These are phyloP conservation scores for Hibiscus syriacus DNA, from an alignment of 345 rosid species.

Conservation along the genomic window DNA sequence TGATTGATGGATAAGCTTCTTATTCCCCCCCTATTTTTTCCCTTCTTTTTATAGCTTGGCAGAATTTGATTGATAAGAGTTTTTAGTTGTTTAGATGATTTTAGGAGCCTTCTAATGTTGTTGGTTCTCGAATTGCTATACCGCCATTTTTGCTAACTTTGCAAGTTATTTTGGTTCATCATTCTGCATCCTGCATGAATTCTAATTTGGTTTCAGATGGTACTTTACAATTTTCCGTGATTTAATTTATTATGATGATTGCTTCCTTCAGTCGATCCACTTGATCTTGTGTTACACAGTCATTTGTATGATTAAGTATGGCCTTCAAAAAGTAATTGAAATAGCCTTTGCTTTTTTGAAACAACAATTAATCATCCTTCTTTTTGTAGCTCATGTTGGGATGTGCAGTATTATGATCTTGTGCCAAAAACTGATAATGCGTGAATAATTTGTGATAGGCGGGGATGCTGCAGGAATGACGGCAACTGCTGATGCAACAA, in stretches of 20 bases:
- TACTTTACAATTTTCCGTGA: background rate
- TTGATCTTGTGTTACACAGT: background rate
- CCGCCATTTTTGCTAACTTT: background rate
- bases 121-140: background rate
- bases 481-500: too few relatives aligned
- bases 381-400: too few relatives aligned
- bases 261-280: too few relatives aligned
- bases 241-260: background rate
- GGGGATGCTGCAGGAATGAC: too few relatives aligned
- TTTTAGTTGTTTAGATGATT: background rate
- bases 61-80: background rate
- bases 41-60: background rate
- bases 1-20: too few relatives aligned
- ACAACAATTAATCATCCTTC: too few relatives aligned
- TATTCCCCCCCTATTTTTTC: too few relatives aligned
- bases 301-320: background rate
- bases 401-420: too few relatives aligned
- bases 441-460: too few relatives aligned
- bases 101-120: background rate
- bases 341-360: background rate
- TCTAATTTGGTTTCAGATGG: background rate
- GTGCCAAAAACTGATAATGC: too few relatives aligned
- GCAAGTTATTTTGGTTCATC: background rate
- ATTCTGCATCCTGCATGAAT: background rate
- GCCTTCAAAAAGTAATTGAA: background rate